A percentile compares a stretch with the other conserved stretches of the same genome.
phyloP scores from a whole-genome alignment of 2,329 filamentous ascomycete species.

The Tothia fuscella region DNA sequence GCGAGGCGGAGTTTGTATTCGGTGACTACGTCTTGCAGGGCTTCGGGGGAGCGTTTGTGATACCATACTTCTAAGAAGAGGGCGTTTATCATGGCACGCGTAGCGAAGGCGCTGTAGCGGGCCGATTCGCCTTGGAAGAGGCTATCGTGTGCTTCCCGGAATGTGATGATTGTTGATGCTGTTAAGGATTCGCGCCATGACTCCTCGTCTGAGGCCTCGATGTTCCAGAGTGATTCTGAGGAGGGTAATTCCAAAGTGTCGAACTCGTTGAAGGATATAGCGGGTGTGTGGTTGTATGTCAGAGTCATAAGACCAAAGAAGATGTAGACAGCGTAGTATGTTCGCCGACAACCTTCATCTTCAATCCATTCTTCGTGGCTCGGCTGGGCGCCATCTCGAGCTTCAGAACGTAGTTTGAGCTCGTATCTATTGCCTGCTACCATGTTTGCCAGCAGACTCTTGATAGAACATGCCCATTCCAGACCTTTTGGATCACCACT shows the following conservation, averaged over 20 bases:
- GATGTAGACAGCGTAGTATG: slow-evolving; percentile 97
- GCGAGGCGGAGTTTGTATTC: slow-evolving; percentile 96
- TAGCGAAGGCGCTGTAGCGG: slow-evolving; percentile 91
- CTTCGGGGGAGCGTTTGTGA: slow-evolving; percentile 96
- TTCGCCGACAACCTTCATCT: slow-evolving; percentile 90
- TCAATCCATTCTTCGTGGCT: slow-evolving; percentile 88
- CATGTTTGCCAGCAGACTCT: slow-evolving; percentile 96
- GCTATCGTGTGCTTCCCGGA: slow-evolving; percentile 87
- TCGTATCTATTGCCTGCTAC: slow-evolving; percentile 95
- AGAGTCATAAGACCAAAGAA: slow-evolving; percentile 93
- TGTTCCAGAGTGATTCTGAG: slow-evolving; percentile 88
- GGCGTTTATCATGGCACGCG: slow-evolving; percentile 97
- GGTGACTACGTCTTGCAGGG: slow-evolving; percentile 90
- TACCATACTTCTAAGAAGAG: slow-evolving; percentile 98
- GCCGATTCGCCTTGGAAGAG: slow-evolving; percentile 87
- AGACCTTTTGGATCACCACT: slow-evolving; percentile 94
- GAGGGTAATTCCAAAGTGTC: slow-evolving; percentile 86
- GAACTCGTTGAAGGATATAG: slow-evolving; percentile 97
- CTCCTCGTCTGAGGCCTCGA: slow-evolving; percentile 64
- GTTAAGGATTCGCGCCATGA: slow-evolving; percentile 73
- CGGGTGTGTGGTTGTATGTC: slow-evolving; percentile 95
- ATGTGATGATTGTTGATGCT: slow-evolving; percentile 63
- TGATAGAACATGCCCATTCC: slow-evolving; percentile 98
- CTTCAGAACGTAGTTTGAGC: slow-evolving; percentile 83
- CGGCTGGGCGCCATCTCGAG: slow-evolving; percentile 62